Conservation (phyloP, 1,284 basidiomycete species). For the Moesziomyces globuligerus region DNA sequence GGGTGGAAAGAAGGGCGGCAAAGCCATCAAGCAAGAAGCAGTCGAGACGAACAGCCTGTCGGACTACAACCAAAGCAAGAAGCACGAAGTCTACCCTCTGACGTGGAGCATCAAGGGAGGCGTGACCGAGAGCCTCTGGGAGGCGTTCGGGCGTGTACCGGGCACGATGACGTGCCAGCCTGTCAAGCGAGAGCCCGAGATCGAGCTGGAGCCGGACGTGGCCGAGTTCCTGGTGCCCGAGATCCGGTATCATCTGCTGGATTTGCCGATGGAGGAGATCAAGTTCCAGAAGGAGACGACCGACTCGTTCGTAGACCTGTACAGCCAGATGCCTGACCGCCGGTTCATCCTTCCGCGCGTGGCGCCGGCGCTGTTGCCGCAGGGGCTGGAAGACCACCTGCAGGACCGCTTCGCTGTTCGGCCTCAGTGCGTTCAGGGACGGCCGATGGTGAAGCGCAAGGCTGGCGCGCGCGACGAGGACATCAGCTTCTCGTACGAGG, state of each 20-base stretch:
- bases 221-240: conserved; percentile 52
- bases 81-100: conserved; percentile 55
- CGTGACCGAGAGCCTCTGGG: conserved; percentile 60
- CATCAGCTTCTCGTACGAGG: conserved; percentile 38
- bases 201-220: conserved; percentile 50
- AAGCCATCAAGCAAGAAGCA: conserved; percentile 24
- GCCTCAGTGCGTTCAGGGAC: conserved; percentile 43
- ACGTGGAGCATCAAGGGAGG: conserved; percentile 50
- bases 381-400: conserved; percentile 59
- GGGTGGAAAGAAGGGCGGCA: conserved; percentile 31
- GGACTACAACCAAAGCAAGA: conserved; percentile 29
- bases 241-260: conserved; percentile 47
- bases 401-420: conserved; percentile 59
- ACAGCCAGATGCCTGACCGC: conserved; percentile 41
- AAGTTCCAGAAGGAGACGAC: conserved; percentile 51
- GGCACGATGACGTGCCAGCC: conserved; percentile 55
- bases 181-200: conserved; percentile 47
- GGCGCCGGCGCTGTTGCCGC: conserved; percentile 29
- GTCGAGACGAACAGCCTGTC: conserved; percentile 4
- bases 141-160: conserved; percentile 57
- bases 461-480: conserved; percentile 47
- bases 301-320: conserved; percentile 45
- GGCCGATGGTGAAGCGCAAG: conserved; percentile 60
- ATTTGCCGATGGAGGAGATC: conserved; percentile 49
- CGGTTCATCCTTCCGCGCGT: conserved; percentile 33